phyloP scores from a whole-genome alignment of 2,329 filamentous ascomycete species.

The Parastagonospora avenae region DNA sequence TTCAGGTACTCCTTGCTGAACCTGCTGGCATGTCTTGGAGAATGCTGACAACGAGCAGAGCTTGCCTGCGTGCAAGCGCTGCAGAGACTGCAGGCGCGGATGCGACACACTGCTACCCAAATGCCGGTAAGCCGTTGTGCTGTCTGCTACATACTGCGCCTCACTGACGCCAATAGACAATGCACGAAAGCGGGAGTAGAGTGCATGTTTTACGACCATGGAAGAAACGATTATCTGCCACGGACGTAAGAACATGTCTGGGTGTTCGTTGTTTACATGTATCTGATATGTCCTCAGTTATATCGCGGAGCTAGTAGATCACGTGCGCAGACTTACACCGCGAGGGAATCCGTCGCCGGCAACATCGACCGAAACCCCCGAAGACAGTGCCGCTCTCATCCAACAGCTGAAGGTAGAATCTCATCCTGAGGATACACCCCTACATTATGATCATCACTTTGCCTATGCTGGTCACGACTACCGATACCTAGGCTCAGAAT shows the following conservation, averaged over 20 bases:
- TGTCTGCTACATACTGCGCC: constrained; percentile 11
- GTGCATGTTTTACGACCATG: constrained; percentile 44
- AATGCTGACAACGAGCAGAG: constrained; percentile 22
- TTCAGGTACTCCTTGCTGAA: constrained; percentile 20
- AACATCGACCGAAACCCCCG: constrained; percentile 17
- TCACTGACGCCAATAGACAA: constrained; percentile 26
- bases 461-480: constrained; percentile 39
- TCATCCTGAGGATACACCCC: constrained; percentile 12
- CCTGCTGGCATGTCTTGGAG: background rate
- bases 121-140: constrained; percentile 29
- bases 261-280: background rate
- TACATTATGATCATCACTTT: constrained; percentile 41
- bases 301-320: constrained; percentile 42
- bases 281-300: constrained; percentile 32
- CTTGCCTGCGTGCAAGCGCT: constrained; percentile 43
- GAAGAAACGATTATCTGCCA: constrained; percentile 35
- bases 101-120: constrained; percentile 45
- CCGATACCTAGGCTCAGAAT: constrained; percentile 42
- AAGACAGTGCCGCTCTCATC: constrained; percentile 7
- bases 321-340: constrained; percentile 36
- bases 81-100: constrained; percentile 43
- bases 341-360: constrained; percentile 25
- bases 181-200: constrained; percentile 44
- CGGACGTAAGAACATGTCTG: constrained; percentile 28
- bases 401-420: constrained; percentile 19